Conservation (phyloP, 768 basidiomycete species). For the Mycena vulgaris region DNA sequence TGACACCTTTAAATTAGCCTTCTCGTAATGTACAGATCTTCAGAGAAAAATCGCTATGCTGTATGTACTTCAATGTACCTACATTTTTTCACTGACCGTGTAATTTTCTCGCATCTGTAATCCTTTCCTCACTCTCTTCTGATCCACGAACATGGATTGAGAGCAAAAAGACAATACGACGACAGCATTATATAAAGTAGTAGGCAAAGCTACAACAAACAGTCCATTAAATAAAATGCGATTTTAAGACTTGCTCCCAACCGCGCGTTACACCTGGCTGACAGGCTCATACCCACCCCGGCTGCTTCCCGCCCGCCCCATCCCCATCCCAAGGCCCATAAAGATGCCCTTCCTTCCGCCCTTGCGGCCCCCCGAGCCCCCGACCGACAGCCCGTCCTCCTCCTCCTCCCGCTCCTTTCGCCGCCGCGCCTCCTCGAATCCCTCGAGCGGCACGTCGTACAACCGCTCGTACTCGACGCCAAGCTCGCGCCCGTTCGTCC, state of each 20-base stretch:
- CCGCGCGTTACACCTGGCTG: slow-evolving; percentile 63
- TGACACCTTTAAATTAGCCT: too few species aligned
- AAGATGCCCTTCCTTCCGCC: slow-evolving; percentile 65
- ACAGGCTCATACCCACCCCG: slow-evolving; percentile 77
- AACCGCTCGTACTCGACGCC: slow-evolving; percentile 92
- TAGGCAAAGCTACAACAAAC: slow-evolving; percentile 9
- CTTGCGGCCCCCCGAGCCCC: slow-evolving; percentile 48
- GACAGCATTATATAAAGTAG: slow-evolving; percentile 23
- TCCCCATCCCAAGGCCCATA: slow-evolving; percentile 66
- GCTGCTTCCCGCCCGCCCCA: slow-evolving; percentile 66
- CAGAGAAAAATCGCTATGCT: too few species aligned
- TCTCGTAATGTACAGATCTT: too few species aligned
- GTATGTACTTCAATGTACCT: too few species aligned
- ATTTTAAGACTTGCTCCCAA: neutral
- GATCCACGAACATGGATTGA: neutral
- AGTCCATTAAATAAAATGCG: slow-evolving; percentile 7
- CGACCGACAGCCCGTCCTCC: slow-evolving; percentile 53
- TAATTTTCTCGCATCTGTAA: neutral
- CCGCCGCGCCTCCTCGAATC: slow-evolving; percentile 82
- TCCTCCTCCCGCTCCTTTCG: slow-evolving; percentile 74
- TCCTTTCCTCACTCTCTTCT: neutral
- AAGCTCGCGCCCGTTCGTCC: slow-evolving; percentile 87
- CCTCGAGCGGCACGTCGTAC: slow-evolving; percentile 92
- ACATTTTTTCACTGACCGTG: too few species aligned
- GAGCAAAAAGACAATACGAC: neutral